phyloP scores from a whole-genome alignment of 176 grass and related monocot species.

The Triticum timopheevii region DNA sequence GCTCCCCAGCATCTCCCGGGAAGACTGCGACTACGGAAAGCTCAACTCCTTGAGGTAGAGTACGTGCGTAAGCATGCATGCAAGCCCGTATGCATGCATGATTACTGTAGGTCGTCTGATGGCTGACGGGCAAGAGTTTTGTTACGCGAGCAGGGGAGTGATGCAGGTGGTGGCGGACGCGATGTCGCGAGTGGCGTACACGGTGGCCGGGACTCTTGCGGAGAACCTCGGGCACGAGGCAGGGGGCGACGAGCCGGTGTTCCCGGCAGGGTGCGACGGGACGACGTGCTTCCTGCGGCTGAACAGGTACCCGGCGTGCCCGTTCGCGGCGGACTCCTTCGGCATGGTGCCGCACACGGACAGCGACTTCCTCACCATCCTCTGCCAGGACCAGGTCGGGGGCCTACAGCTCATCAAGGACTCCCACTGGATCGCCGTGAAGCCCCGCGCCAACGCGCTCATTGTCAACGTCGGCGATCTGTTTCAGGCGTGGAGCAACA shows the following conservation, averaged over 20 bases:
- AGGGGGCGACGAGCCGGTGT: conserved; percentile 19
- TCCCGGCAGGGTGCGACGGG: conserved; percentile 67
- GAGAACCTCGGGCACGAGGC: conserved; percentile 37
- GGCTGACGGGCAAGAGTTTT: not conserved
- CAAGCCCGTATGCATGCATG: not conserved
- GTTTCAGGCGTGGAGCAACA: conserved; percentile 52
- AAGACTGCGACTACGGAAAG: conserved; percentile 47
- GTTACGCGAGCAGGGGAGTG: conserved; percentile 35
- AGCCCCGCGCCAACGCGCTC: conserved; percentile 66
- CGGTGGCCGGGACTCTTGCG: conserved; percentile 58
- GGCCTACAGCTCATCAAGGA: conserved; percentile 84
- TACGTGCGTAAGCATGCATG: not conserved
- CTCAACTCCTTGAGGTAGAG: conserved; percentile 59
- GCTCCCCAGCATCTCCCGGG: conserved; percentile 42
- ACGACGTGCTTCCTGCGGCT: conserved; percentile 84
- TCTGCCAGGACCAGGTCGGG: conserved; percentile 86
- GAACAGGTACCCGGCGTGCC: conserved; percentile 84
- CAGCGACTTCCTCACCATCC: conserved; percentile 90
- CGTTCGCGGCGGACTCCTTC: conserved; percentile 53
- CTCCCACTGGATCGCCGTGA: conserved; percentile 63
- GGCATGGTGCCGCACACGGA: conserved; percentile 91
- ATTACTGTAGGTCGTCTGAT: not conserved
- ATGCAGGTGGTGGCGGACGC: conserved; percentile 59
- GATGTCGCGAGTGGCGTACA: conserved; percentile 63
- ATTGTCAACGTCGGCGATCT: conserved; percentile 95